Base-by-base conservation (phyloP, 768 basidiomycete species). In the Sarcodon sp. region DNA sequence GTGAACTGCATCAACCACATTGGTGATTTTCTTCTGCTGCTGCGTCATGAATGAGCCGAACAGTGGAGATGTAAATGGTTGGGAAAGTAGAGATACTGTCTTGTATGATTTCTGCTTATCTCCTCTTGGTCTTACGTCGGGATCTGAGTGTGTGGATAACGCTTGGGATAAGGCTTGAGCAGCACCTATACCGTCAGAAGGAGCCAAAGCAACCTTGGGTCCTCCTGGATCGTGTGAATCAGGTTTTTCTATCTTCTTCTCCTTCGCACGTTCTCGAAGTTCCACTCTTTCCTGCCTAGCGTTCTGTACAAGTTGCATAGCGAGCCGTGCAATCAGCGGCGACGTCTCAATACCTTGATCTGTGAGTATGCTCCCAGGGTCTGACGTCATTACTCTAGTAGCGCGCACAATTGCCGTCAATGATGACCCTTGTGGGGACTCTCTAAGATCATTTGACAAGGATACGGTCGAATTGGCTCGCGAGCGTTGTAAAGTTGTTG, bases 311-410 rank as follows among this genome's bases (percentile, higher is more conserved):
- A 91, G 73, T 36, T 77, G 73, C 48, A 83, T 66, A 0, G 88
- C 87, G 3, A 87, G 69, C 27, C 63, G 62, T 1, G 74, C 71
- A 35, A 90, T 69, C n/a, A 84, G 65, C 0, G 71, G 66, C 7
- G 74, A 69, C 0, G 80, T 79, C 8, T 83, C 85, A 3, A 61
- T 66, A 0, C 83, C 86, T 49, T 79, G 73, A 59, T 89, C 83
- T 0, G 75, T 72, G 8, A 91, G 72, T 48, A 91, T 76, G 53
- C 85, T 87, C 10, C 73, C 67, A 0, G 87, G 74, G 54, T 86
- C 86, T 2, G 77, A 71, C 0, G 84, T 84, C 87, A 91, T 89
- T n/a, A 90, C 82, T 3, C 88, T 77, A 1, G 83, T 90, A 1
- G 88, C 87, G 47, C 89, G 80, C 13, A 76, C 74, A 47, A 91